Evolutionary conservation across 2,329 filamentous ascomycete species (phyloP).

Genomic region (Tothia fuscella): DNA sequence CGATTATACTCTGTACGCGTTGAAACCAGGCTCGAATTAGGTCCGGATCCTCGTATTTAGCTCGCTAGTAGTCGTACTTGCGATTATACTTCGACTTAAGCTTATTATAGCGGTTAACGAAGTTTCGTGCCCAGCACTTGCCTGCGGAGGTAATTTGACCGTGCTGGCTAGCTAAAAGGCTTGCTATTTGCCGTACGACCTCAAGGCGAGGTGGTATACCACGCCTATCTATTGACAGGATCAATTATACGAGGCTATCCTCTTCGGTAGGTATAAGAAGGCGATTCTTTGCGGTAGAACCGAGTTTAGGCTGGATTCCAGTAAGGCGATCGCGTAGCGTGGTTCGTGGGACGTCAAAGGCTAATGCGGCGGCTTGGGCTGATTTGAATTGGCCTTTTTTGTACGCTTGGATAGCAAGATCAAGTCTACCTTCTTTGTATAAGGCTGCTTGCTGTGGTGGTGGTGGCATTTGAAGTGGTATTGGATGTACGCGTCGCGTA

Average conservation of each 20-base stretch:
- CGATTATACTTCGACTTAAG: slow-evolving; percentile 1
- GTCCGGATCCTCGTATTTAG: slow-evolving; percentile 8
- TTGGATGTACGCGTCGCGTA: no score
- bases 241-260: slow-evolving; percentile 1
- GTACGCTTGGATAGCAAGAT: not conserved
- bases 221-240: slow-evolving; percentile 4
- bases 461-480: no score
- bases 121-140: not conserved
- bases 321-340: not conserved
- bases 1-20: slow-evolving; percentile 3
- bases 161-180: not conserved
- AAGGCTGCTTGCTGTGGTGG: slow-evolving; percentile 3
- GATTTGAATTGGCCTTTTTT: not conserved
- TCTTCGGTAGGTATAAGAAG: not conserved
- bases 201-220: slow-evolving; percentile 2
- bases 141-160: not conserved
- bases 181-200: not conserved
- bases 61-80: not conserved
- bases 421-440: not conserved
- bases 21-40: not conserved
- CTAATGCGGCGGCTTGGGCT: not conserved
- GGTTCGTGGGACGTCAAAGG: not conserved
- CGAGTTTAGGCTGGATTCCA: not conserved
- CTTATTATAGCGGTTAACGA: not conserved
- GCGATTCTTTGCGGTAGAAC: not conserved